These are phyloP conservation scores for Actinomucor elegans DNA, from an alignment of 371 early-diverging fungal species.

Conservation along the genomic window DNA sequence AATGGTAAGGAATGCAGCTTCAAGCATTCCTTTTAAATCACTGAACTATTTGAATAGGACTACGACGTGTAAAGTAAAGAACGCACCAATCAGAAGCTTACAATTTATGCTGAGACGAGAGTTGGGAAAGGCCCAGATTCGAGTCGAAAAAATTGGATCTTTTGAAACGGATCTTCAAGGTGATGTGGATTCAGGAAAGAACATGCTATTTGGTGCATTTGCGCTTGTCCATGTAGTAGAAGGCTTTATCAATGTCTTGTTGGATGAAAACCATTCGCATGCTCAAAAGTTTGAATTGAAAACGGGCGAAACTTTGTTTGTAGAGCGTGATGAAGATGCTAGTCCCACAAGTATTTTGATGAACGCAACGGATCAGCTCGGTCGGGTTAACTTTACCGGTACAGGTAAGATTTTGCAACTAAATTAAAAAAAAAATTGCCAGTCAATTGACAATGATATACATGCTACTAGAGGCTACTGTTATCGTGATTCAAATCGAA, in stretches of 20 bases:
- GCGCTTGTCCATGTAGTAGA: conserved; percentile 57
- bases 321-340: conserved; percentile 58
- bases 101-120: conserved; percentile 50
- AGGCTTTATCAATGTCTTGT: conserved; percentile 39
- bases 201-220: conserved; percentile 50
- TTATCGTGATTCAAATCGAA: conserved; percentile 25
- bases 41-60: no score
- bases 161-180: conserved; percentile 19
- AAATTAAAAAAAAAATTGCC: no score
- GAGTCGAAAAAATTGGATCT: conserved; percentile 24
- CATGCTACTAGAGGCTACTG: conserved; percentile 21
- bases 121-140: conserved; percentile 19
- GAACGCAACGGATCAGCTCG: conserved; percentile 9
- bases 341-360: conserved; percentile 50
- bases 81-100: conserved; percentile 41
- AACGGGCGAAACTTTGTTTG: conserved; percentile 48
- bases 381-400: background rate
- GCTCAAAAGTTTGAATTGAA: conserved; percentile 21
- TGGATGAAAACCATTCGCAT: conserved; percentile 35
- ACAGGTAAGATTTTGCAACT: conserved; percentile 5
- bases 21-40: no score
- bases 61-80: conserved; percentile 41
- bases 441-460: background rate
- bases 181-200: conserved; percentile 33
- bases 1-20: conserved; percentile 39